Conservation (phyloP, 106 monocot genomes). For the Platanthera guangdongensis region DNA sequence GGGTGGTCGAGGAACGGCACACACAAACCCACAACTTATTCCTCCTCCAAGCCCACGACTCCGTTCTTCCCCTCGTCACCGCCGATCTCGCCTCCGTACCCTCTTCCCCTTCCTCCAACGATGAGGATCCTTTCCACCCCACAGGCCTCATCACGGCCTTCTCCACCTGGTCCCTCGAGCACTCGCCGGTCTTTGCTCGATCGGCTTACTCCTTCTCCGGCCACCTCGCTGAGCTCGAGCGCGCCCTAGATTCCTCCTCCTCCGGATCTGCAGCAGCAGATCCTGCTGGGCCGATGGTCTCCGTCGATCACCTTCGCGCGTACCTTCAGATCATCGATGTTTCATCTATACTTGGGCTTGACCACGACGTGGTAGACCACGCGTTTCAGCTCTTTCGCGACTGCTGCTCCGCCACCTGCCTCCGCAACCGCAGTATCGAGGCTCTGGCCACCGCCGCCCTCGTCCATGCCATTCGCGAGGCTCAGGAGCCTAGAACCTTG, state of each 20-base stretch:
- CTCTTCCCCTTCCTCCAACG: neutral
- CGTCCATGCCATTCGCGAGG: slow-evolving; percentile 95
- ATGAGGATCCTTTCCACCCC: slow-evolving; percentile 71
- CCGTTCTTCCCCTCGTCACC: slow-evolving; percentile 64
- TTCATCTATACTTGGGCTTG: slow-evolving; percentile 70
- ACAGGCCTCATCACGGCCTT: slow-evolving; percentile 88
- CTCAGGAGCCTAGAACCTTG: slow-evolving; percentile 89
- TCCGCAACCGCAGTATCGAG: slow-evolving; percentile 89
- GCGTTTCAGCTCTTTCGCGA: slow-evolving; percentile 88
- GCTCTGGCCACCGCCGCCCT: slow-evolving; percentile 96
- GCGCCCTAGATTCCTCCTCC: slow-evolving; percentile 39
- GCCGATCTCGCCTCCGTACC: slow-evolving; percentile 41
- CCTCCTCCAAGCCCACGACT: slow-evolving; percentile 55
- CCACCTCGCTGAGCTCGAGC: slow-evolving; percentile 93
- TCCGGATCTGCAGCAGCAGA: slow-evolving; percentile 9
- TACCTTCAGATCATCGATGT: slow-evolving; percentile 94
- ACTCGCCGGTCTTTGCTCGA: slow-evolving; percentile 46
- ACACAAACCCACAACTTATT: slow-evolving; percentile 56
- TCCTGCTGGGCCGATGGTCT: slow-evolving; percentile 49
- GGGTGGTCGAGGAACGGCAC: slow-evolving; percentile 65
- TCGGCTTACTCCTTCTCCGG: slow-evolving; percentile 75
- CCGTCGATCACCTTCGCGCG: slow-evolving; percentile 76
- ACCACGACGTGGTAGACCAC: slow-evolving; percentile 80
- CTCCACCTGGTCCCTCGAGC: slow-evolving; percentile 86
- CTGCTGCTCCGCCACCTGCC: slow-evolving; percentile 79